These are phyloP conservation scores for Pistacia integerrima DNA, from an alignment of 345 rosid species.

Conservation along the genomic window DNA sequence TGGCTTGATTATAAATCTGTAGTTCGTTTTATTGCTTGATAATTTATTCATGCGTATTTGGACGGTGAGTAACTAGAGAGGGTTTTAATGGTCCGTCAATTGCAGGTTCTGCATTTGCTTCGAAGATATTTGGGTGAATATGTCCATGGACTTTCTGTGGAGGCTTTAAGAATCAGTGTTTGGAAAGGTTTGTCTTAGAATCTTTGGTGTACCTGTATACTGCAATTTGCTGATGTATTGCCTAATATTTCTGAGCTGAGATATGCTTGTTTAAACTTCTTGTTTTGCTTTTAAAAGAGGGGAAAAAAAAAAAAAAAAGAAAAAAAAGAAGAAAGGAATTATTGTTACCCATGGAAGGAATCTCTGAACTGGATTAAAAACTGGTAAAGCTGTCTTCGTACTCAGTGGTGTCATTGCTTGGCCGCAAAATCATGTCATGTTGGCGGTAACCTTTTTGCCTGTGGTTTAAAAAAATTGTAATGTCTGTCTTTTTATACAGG, in stretches of 20 bases:
- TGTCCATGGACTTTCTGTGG: slow-evolving; percentile 90
- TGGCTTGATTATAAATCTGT: neutral
- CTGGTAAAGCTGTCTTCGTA: neutral
- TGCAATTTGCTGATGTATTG: neutral
- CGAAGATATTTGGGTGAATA: slow-evolving; percentile 96
- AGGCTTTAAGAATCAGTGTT: slow-evolving; percentile 93
- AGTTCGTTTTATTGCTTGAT: slow-evolving; percentile 4
- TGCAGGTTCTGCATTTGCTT: slow-evolving; percentile 94
- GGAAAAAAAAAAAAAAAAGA: neutral
- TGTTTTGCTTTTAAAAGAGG: neutral
- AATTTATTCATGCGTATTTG: neutral
- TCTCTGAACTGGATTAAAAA: slow-evolving; percentile 6
- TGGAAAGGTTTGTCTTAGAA: slow-evolving; percentile 76
- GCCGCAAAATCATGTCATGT: slow-evolving; percentile 20
- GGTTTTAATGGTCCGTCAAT: slow-evolving; percentile 13
- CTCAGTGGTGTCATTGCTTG: slow-evolving; percentile 12
- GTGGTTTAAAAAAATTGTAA: slow-evolving; percentile 3
- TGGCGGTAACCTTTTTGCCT: neutral
- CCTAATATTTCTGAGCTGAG: neutral
- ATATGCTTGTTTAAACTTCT: neutral
- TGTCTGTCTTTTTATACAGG: slow-evolving; percentile 46
- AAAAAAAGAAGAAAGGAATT: neutral
- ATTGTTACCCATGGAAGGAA: neutral
- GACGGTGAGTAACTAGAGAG: neutral
- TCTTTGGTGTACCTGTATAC: neutral